Evolutionary conservation across 208 protist genomes (phyloP).

Genomic region (Trypanosoma avium): DNA sequence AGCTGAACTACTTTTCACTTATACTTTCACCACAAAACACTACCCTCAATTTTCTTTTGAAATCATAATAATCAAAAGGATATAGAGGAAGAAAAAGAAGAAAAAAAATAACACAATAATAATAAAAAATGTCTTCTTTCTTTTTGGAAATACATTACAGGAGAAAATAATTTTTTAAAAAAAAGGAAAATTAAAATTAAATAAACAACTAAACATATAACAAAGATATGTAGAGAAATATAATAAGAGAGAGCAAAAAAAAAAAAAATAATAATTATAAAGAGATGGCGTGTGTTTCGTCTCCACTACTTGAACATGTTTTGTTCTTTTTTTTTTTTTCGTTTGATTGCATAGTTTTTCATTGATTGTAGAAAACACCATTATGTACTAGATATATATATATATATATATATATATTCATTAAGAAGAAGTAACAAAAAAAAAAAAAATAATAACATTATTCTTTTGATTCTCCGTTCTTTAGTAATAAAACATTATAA

Average conservation of each 20-base stretch:
- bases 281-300: too few species aligned
- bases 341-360: neutral
- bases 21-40: neutral
- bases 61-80: too few species aligned
- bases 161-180: neutral
- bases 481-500: neutral
- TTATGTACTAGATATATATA: constrained; percentile 12
- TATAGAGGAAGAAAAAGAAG: constrained; percentile 8
- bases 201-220: neutral
- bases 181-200: constrained; percentile 4
- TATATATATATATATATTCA: neutral
- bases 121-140: neutral
- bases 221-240: too few species aligned
- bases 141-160: neutral
- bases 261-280: too few species aligned
- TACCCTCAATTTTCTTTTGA: too few species aligned
- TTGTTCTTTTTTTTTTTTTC: constrained; percentile 9
- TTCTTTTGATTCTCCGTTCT: neutral
- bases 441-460: constrained; percentile 2
- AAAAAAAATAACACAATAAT: neutral
- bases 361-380: too few species aligned
- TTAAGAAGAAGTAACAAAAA: constrained; percentile 4
- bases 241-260: too few species aligned
- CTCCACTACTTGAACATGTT: too few species aligned
- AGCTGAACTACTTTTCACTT: neutral